Base-by-base conservation (phyloP, 2,329 filamentous ascomycete genomes). In the Nigrospora osmanthi region DNA sequence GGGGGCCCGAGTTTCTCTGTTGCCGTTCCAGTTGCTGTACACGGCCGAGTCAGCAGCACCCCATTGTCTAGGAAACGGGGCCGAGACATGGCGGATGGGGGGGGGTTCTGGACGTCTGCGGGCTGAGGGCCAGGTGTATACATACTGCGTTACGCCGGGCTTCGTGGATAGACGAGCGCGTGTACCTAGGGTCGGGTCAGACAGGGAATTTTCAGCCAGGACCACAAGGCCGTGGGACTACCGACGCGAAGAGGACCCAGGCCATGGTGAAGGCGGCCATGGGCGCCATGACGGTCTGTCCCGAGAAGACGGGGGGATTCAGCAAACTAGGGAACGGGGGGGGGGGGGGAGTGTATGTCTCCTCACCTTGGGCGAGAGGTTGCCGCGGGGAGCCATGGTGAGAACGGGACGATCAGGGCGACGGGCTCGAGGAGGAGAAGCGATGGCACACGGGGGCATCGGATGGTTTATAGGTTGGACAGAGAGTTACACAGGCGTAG, bases 201-300 rank as follows among this genome's bases (percentile, higher is more conserved):
- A 28, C 19, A 17, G 12, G 2, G 11, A 13, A n/a, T n/a, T n/a
- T 13, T 2, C 13, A 40, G n/a, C 23, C 16, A 30, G 13, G 13
- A 15, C n/a, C n/a, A n/a, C n/a, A n/a, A 11, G 11, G 5, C 23
- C 23, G 30, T 34, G n/a, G 15, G 7, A 3, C 9, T 7, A 16
- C 43, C 23, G 11, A 46, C 44, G 44, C 44, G 32, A 48, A 42
- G 17, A 48, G 37, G 3, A 48, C 23, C 32, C 43, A 45, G 3
- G 46, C 46, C 46, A 48, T 48, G 9, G 46, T 48, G 34, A 48
- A 48, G 12, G 46, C 46, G 3, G 46, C 46, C 35, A 48, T 19
- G 13, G 46, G 46, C 31, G 46, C 46, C 37, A 43, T 45, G 6
- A 48, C 35, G 40, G 43, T 48, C 43, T 48, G 23, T 10, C 5